Base-by-base conservation (phyloP, 768 basidiomycete genomes). In the Austroboletus festivus region DNA sequence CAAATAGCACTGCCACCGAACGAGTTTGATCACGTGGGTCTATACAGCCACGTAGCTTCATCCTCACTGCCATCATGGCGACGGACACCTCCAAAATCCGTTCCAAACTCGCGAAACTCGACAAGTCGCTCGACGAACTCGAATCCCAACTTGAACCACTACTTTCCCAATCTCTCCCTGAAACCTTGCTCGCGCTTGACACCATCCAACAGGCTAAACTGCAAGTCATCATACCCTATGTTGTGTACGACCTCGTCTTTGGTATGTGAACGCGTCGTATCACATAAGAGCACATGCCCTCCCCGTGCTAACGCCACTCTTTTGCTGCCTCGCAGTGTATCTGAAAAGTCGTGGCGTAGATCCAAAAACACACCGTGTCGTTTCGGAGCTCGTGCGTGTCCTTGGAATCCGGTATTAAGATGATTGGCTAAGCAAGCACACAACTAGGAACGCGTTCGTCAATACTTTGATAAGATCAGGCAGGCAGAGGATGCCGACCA, bases 191-290 rank as follows among this genome's bases (percentile, higher is more conserved):
- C 20, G 73, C 73, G 12, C 73, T 91, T 21, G 82, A 88, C 51
- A 79, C 81, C 7, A 72, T 93, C 19, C 84, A 90, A 50, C 86
- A 89, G 58, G 90, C 89, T 21, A 90, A 91, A 65, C 67, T 92
- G 3, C 86, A 93, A 53, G 83, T 83, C 5, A 72, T 81, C 30
- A 61, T 93, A 37, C 87, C 89, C n/a, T 93, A 93, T 67, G 73
- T 89, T 24, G 75, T 86, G 3, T 89, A 93, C 60, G 89, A 92
- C 65, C 76, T 93, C 10, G 71, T 91, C n/a, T 91, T 90, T 69
- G 83, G 91, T 91, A 53, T 54, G 83, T 72, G 5, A n/a, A 6
- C 21, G 3, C 20, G 8, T 20, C 3, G 3, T 21, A 15, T 12
- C 11, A 28, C 11, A 4, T 13, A 13, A 3, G 4, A 20, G 11